A percentile compares a stretch with the other conserved stretches of the same genome.
phyloP scores from a whole-genome alignment of 1,284 basidiomycete genomes.

The Leccinum subatratum region DNA sequence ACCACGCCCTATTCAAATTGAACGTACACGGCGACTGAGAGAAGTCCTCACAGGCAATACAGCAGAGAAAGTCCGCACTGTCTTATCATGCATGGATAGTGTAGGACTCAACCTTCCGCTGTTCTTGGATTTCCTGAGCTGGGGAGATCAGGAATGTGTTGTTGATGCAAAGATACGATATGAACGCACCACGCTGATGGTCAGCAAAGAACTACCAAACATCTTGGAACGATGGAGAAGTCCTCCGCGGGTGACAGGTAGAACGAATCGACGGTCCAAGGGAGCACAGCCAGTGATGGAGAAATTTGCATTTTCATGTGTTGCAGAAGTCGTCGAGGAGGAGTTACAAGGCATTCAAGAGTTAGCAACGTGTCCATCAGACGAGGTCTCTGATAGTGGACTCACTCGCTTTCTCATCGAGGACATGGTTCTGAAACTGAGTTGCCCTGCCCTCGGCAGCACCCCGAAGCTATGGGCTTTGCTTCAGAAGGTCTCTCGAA shows the following conservation, averaged over 20 bases:
- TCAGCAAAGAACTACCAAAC: not conserved
- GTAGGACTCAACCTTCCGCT: conserved; percentile 4
- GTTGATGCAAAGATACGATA: conserved; percentile 6
- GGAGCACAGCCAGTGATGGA: conserved; percentile 2
- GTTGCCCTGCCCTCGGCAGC: not conserved
- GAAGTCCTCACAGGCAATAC: not conserved
- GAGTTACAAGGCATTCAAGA: not conserved
- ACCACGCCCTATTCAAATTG: not conserved
- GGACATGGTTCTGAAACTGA: conserved; percentile 4
- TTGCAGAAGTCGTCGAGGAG: not conserved
- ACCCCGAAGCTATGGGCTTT: not conserved
- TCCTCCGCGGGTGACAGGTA: not conserved
- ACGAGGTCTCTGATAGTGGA: not conserved
- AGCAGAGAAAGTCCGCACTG: not conserved
- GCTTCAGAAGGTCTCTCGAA: not conserved
- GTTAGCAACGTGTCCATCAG: conserved; percentile 1
- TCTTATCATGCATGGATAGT: not conserved
- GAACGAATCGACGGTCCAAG: not conserved
- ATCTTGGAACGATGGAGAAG: conserved; percentile 1
- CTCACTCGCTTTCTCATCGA: conserved; percentile 2
- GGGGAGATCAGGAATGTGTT: conserved; percentile 10
- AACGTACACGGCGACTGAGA: not conserved
- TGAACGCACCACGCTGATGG: conserved; percentile 3
- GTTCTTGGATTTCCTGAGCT: conserved; percentile 6
- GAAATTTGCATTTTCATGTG: not conserved